phyloP scores from a whole-genome alignment of 2,329 filamentous ascomycete genomes.

The Bimuria novae-zelandiae region DNA sequence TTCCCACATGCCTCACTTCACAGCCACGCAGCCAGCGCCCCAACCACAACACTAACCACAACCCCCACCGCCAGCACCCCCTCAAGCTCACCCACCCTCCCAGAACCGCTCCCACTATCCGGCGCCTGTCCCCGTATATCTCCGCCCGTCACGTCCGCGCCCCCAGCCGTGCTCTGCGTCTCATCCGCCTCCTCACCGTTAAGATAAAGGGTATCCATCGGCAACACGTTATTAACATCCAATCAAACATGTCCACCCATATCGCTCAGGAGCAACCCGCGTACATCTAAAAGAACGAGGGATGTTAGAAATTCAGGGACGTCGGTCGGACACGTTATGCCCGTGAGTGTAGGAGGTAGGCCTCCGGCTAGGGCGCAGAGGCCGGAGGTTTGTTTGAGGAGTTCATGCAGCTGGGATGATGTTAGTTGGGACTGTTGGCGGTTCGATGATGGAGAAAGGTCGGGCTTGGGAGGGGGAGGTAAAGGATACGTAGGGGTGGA shows the following conservation, averaged over 20 bases:
- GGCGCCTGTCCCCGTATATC: background rate
- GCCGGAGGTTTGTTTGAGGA: constrained; percentile 12
- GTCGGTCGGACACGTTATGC: constrained; percentile 6
- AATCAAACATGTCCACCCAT: background rate
- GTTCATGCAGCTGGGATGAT: constrained; percentile 12
- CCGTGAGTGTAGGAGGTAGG: constrained; percentile 6
- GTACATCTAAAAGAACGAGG: background rate
- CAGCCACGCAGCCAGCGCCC: constrained; percentile 13
- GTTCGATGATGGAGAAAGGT: too few relatives aligned
- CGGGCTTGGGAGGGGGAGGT: too few relatives aligned
- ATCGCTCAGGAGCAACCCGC: background rate
- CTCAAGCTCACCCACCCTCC: constrained; percentile 2
- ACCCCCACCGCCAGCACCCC: constrained; percentile 16
- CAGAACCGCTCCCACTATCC: constrained; percentile 3
- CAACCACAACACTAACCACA: constrained; percentile 13
- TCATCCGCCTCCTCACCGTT: background rate
- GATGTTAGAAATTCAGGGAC: constrained; percentile 6
- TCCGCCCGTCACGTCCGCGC: background rate
- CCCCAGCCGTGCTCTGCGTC: background rate
- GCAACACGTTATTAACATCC: background rate
- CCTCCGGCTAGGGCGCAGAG: constrained; percentile 10
- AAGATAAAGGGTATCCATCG: background rate
- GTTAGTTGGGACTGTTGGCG: too few relatives aligned
- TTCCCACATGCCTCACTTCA: constrained; percentile 15
- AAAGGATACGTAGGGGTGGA: background rate